Percentiles rank a stretch among this genome's conserved stretches.
phyloP scores from a whole-genome alignment of 352 stramenopile genomes.

The Phytophthora colocasiae region DNA sequence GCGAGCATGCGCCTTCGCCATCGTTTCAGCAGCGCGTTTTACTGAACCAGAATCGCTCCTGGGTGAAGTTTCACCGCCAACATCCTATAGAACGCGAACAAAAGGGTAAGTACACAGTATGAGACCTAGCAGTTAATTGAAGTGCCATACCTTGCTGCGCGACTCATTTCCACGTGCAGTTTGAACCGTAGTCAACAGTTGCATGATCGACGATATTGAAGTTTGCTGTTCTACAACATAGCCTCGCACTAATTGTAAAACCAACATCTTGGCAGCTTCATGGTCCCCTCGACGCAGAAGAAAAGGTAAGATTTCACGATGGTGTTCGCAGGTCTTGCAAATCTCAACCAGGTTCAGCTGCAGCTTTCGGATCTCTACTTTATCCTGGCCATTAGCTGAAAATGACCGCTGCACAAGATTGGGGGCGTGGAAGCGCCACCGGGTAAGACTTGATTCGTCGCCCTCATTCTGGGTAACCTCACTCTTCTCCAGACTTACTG shows the following conservation, averaged over 20 bases:
- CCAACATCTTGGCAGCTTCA: slow-evolving; percentile 52
- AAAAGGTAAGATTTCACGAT: slow-evolving; percentile 75
- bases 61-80: slow-evolving; percentile 2
- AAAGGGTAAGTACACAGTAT: slow-evolving; percentile 6
- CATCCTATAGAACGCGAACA: slow-evolving; percentile 11
- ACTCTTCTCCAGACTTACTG: slow-evolving; percentile 38
- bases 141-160: slow-evolving; percentile 37
- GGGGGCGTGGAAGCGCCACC: slow-evolving; percentile 69
- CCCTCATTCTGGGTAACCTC: slow-evolving; percentile 40
- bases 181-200: slow-evolving; percentile 54
- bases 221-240: slow-evolving; percentile 61
- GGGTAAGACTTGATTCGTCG: slow-evolving; percentile 39
- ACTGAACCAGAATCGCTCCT: slow-evolving; percentile 3
- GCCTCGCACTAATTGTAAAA: slow-evolving; percentile 60
- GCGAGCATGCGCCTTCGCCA: slow-evolving; percentile 17
- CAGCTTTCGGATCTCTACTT: slow-evolving; percentile 70
- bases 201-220: slow-evolving; percentile 38
- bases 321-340: slow-evolving; percentile 59
- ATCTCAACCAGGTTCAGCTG: slow-evolving; percentile 74
- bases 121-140: slow-evolving; percentile 15
- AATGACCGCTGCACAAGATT: slow-evolving; percentile 67
- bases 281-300: slow-evolving; percentile 64
- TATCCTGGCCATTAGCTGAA: slow-evolving; percentile 34
- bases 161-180: slow-evolving; percentile 48
- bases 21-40: background rate